phyloP scores from a whole-genome alignment of 495 filamentous ascomycete species.

The Podospora sp. region DNA sequence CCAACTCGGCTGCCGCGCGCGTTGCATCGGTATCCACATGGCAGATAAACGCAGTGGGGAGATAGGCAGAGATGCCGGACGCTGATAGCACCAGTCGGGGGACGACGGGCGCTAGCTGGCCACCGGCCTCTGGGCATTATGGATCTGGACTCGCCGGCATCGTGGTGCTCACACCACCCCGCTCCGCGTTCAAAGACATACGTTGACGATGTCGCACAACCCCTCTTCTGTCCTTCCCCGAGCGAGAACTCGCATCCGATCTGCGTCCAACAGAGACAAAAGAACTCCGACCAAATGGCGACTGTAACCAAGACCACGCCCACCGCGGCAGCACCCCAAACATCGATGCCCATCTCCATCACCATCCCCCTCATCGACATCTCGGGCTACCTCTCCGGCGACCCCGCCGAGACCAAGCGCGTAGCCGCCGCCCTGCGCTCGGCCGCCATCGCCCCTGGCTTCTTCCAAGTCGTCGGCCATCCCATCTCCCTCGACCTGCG shows the following conservation, averaged over 20 bases:
- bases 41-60: conserved; percentile 3
- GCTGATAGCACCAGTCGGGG: background rate
- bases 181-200: too few relatives aligned
- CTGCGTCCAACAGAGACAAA: too few relatives aligned
- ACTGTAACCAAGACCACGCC: background rate
- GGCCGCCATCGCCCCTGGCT: conserved; percentile 56
- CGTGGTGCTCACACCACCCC: background rate
- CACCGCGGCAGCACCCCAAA: background rate
- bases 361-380: conserved; percentile 35
- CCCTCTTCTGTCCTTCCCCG: background rate
- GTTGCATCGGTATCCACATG: background rate
- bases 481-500: conserved; percentile 44
- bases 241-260: too few relatives aligned
- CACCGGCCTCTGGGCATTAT: background rate
- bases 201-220: too few relatives aligned
- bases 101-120: too few relatives aligned
- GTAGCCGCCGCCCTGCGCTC: conserved; percentile 40
- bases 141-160: background rate
- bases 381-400: conserved; percentile 27
- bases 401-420: conserved; percentile 19
- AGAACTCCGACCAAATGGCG: background rate
- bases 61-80: background rate
- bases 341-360: conserved; percentile 14
- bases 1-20: background rate
- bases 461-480: conserved; percentile 56